phyloP scores from a whole-genome alignment of 2,329 filamentous ascomycete genomes.

The Xylaria hypoxylon region DNA sequence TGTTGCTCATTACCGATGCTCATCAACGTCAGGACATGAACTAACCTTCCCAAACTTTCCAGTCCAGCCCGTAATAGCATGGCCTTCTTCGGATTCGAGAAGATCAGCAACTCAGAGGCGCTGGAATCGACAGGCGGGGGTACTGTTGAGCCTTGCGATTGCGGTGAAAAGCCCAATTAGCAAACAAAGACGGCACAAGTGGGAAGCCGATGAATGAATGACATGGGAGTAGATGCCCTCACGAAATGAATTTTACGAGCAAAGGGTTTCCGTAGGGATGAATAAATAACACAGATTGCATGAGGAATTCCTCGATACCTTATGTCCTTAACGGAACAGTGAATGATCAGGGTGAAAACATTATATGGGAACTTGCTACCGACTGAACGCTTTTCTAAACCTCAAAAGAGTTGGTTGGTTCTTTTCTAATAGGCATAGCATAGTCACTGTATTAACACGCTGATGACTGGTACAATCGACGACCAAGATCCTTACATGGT shows the following conservation, averaged over 20 bases:
- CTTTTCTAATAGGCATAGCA: background rate
- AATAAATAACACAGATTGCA: conserved; percentile 2
- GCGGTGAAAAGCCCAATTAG: conserved; percentile 6
- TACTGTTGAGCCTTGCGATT: conserved; percentile 34
- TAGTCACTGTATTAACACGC: background rate
- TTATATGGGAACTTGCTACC: background rate
- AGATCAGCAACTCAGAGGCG: conserved; percentile 34
- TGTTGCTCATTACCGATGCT: conserved; percentile 4
- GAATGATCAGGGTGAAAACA: background rate
- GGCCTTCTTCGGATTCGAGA: conserved; percentile 41
- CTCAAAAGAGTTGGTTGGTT: too few relatives aligned
- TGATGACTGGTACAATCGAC: too few relatives aligned
- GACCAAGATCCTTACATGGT: background rate
- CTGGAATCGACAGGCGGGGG: conserved; percentile 36
- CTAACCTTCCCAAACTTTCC: background rate
- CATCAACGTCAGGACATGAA: background rate
- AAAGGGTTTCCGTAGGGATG: background rate
- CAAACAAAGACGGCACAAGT: background rate
- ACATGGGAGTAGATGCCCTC: background rate
- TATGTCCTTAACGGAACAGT: background rate
- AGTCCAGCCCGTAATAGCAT: conserved; percentile 34
- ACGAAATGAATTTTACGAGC: conserved; percentile 7
- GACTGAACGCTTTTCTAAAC: background rate
- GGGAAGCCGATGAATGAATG: background rate
- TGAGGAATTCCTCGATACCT: background rate